Evolutionary conservation across 805 yeast genomes (phyloP).

Genomic region (Kodamaea fukazawae): DNA sequence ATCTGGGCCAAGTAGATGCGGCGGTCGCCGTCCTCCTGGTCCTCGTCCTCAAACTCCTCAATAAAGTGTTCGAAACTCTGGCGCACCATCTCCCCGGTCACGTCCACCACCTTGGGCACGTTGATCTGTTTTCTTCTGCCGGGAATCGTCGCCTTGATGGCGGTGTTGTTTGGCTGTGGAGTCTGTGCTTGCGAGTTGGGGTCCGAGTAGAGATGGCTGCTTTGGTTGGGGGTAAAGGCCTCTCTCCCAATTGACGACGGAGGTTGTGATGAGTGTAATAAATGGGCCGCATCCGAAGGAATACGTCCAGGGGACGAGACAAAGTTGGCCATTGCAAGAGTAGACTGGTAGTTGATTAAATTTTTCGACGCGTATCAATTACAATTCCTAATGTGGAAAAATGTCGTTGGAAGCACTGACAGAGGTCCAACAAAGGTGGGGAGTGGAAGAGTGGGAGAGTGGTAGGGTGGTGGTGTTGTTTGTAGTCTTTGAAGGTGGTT

Average conservation of each 20-base stretch:
- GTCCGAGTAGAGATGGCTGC: slow-evolving; percentile 28
- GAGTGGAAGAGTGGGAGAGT: neutral
- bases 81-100: slow-evolving; percentile 89
- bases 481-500: no score
- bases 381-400: slow-evolving; percentile 5
- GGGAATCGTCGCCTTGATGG: slow-evolving; percentile 15
- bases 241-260: slow-evolving; percentile 42
- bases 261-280: slow-evolving; percentile 40
- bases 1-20: slow-evolving; percentile 74
- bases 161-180: slow-evolving; percentile 12
- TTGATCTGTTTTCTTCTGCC: slow-evolving; percentile 58
- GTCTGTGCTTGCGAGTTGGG: slow-evolving; percentile 17
- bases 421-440: no score
- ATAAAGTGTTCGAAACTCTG: slow-evolving; percentile 86
- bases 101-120: slow-evolving; percentile 84
- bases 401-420: no score
- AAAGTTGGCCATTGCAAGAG: slow-evolving; percentile 34
- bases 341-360: neutral
- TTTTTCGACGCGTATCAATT: slow-evolving; percentile 8
- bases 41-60: slow-evolving; percentile 53
- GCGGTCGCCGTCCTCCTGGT: slow-evolving; percentile 44
- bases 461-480: neutral
- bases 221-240: slow-evolving; percentile 29
- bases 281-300: slow-evolving; percentile 44
- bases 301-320: slow-evolving; percentile 44